These are phyloP conservation scores for Gelatoporia subvermispora DNA, from an alignment of 768 basidiomycete genomes.

Conservation along the genomic window DNA sequence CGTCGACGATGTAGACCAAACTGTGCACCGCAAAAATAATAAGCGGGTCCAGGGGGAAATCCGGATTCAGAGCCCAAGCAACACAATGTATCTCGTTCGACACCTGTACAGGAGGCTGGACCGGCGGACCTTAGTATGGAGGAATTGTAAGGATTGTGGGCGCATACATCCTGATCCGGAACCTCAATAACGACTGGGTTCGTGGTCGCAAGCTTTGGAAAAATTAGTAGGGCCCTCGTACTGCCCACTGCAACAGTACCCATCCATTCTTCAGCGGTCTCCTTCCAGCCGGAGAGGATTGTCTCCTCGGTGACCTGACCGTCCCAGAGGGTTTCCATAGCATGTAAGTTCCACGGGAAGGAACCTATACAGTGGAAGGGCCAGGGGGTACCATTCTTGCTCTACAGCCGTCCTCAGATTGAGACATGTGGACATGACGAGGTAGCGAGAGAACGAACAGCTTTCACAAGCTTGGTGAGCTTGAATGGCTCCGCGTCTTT, in stretches of 20 bases:
- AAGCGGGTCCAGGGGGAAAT: constrained; percentile 48
- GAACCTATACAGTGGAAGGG: constrained; percentile 16
- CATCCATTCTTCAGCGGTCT: constrained; percentile 41
- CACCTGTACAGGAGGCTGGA: background rate
- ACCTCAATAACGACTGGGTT: constrained; percentile 6
- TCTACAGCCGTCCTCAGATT: background rate
- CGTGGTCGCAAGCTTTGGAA: constrained; percentile 13
- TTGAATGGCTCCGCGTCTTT: constrained; percentile 8
- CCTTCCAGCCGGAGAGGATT: constrained; percentile 36
- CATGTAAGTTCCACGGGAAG: constrained; percentile 23
- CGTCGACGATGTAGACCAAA: constrained; percentile 52
- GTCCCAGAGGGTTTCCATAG: constrained; percentile 37
- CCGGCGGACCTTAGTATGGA: background rate
- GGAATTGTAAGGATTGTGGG: constrained; percentile 4
- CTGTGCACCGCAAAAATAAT: constrained; percentile 51
- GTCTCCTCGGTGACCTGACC: constrained; percentile 28
- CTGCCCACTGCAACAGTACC: constrained; percentile 43
- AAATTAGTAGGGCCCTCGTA: constrained; percentile 17
- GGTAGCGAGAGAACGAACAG: constrained; percentile 1
- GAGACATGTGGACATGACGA: background rate
- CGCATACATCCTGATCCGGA: constrained; percentile 9
- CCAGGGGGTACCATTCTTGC: constrained; percentile 9
- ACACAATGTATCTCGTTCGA: constrained; percentile 10
- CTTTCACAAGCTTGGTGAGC: constrained; percentile 4
- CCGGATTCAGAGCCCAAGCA: constrained; percentile 54